Conservation (phyloP, 2,329 filamentous ascomycete genomes). For the Herpomyces periplanetae region DNA sequence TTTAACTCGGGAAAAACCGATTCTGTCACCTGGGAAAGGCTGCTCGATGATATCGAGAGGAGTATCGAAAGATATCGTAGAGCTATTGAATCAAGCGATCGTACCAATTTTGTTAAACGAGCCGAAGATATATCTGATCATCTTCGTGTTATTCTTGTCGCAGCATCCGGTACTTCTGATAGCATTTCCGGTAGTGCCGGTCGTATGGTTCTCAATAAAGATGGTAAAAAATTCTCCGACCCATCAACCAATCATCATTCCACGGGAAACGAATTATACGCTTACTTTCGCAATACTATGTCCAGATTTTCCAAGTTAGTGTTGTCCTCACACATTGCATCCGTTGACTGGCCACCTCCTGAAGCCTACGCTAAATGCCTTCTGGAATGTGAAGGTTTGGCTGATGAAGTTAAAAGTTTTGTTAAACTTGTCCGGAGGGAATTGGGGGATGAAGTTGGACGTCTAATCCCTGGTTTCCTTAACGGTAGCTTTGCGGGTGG, state of each 20-base stretch:
- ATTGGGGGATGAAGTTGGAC: constrained; percentile 58
- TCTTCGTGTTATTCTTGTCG: constrained; percentile 58
- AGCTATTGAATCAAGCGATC: constrained; percentile 40
- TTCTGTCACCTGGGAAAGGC: constrained; percentile 48
- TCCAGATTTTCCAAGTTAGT: constrained; percentile 97
- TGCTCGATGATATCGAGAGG: constrained; percentile 68
- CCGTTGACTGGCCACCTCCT: constrained; percentile 68
- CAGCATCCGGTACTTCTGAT: constrained; percentile 81
- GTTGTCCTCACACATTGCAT: constrained; percentile 83
- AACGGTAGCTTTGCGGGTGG: constrained; percentile 46
- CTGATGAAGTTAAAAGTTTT: constrained; percentile 75
- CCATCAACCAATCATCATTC: constrained; percentile 99
- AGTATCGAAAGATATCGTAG: constrained; percentile 66
- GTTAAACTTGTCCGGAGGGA: constrained; percentile 82
- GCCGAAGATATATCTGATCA: constrained; percentile 98
- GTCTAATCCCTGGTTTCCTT: constrained; percentile 74
- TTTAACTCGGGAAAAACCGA: no score
- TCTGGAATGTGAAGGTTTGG: constrained; percentile 81
- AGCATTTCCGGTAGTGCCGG: constrained; percentile 93
- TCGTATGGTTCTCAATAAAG: no score
- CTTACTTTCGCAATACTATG: constrained; percentile 97
- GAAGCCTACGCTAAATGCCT: constrained; percentile 83
- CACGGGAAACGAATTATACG: constrained; percentile 81
- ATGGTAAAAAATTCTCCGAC: no score
- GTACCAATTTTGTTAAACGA: constrained; percentile 59